Base-by-base conservation (phyloP, 345 rosid genomes). In the Populus alba region DNA sequence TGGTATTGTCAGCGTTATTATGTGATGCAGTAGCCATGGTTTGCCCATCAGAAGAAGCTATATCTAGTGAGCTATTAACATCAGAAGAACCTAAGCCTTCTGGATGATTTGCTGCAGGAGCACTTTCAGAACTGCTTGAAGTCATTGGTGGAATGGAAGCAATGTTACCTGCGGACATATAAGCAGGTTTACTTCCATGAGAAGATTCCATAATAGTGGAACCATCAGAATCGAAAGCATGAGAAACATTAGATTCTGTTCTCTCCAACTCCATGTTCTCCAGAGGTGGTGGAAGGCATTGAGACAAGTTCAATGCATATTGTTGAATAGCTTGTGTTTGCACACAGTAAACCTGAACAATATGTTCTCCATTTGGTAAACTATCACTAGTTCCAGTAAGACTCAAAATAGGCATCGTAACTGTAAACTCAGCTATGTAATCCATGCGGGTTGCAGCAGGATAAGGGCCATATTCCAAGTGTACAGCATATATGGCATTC, bases 271-370 rank as follows among this genome's bases (percentile, higher is more conserved):
- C 92, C 5, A 66, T 38, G 69, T 81, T 86, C 77, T 90, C 96
- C 53, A 83, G 27, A 20, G 90, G 85, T 22, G 90, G 94, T 70
- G 97, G 99, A 71, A 92, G 81, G 88, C 98, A 96, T 75, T 82
- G 91, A 81, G 77, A 87, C 68, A 91, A 87, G 77, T 92, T 95
- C 87, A 96, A 83, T 22, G 94, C 87, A 91, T 96, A 96, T 82
- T 92, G 97, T 83, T 93, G 94, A 83, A 96, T 94, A 62, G 98
- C 98, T 81, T 81, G 95, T 72, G 98, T 96, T 85, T 94, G 97
- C 31, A 83, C 87, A 39, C 77, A 22, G 39, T 71, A 76, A 72
- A 63, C 66, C 76, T 68, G 72, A 59, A 74, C 68, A 27, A 75
- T 73, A 70, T 77, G 84, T 68, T 91, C 92, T 27, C 90, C 92